phyloP scores from a whole-genome alignment of 345 rosid genomes.

The Geranium brycei region DNA sequence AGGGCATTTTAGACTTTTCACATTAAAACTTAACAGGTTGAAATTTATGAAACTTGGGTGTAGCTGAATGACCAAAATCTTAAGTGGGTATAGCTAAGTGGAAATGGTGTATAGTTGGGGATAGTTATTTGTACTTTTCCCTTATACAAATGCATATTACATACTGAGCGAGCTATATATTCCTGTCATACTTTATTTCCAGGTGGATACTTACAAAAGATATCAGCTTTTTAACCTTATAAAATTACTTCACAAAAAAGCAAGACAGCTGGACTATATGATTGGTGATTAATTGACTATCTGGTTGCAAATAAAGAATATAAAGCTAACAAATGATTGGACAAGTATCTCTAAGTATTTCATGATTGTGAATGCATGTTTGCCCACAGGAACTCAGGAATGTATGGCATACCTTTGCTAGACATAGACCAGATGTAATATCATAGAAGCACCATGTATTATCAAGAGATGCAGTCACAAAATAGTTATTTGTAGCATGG shows the following conservation, averaged over 20 bases:
- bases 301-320: too few relatives aligned
- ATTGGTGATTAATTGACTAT: too few relatives aligned
- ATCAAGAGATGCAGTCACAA: conserved; percentile 92
- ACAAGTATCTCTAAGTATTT: background rate
- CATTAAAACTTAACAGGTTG: too few relatives aligned
- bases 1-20: too few relatives aligned
- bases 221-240: background rate
- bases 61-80: too few relatives aligned
- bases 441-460: conserved; percentile 93
- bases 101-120: background rate
- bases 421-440: conserved; percentile 73
- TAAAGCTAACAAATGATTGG: background rate
- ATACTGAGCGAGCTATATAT: background rate
- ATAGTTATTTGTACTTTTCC: too few relatives aligned
- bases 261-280: too few relatives aligned
- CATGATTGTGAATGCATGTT: background rate
- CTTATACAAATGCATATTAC: background rate
- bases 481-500: conserved; percentile 89
- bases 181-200: too few relatives aligned
- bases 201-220: too few relatives aligned
- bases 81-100: too few relatives aligned
- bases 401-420: conserved; percentile 50
- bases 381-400: background rate
- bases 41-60: too few relatives aligned
- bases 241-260: too few relatives aligned